Conservation (phyloP, 78 protist species). For the Monosiga brevicollis region DNA sequence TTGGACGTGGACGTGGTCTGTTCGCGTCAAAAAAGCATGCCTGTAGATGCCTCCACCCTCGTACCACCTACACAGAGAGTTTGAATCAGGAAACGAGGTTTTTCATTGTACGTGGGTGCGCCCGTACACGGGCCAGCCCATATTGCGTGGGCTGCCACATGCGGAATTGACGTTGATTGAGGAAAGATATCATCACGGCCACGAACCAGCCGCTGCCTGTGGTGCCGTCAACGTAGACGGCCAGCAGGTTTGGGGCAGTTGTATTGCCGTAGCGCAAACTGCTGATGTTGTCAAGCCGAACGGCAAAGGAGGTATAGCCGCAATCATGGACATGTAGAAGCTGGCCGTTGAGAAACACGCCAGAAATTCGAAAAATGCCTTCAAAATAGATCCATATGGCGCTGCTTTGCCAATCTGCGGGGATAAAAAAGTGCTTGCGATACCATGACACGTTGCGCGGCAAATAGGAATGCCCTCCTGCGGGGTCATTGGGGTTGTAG, state of each 20-base stretch:
- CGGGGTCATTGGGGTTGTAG: not conserved
- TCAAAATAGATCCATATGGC: conserved; percentile 10
- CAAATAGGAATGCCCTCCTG: conserved; percentile 2
- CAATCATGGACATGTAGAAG: not conserved
- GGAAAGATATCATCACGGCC: no score
- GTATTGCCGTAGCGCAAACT: not conserved
- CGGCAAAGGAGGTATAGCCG: conserved; percentile 27
- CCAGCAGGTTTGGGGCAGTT: no score
- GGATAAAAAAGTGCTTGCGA: conserved; percentile 19
- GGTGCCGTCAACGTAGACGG: conserved; percentile 13
- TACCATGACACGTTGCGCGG: conserved; percentile 22
- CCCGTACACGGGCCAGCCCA: no score
- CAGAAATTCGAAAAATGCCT: conserved; percentile 1
- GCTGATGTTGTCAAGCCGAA: conserved; percentile 19
- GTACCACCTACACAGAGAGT: no score
- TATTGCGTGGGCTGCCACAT: no score
- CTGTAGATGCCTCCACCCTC: conserved; percentile 38
- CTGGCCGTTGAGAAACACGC: conserved; percentile 18
- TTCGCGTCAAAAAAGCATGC: conserved; percentile 1
- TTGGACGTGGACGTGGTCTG: no score
- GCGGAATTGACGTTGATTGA: no score
- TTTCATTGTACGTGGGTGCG: no score
- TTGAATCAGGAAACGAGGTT: no score
- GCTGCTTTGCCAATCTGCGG: not conserved
- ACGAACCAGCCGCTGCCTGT: conserved; percentile 26